Evolutionary conservation across 1,284 basidiomycete genomes (phyloP), one percentile per base, ranked within the genome.

Genomic region (Coniferiporia weirii): DNA sequence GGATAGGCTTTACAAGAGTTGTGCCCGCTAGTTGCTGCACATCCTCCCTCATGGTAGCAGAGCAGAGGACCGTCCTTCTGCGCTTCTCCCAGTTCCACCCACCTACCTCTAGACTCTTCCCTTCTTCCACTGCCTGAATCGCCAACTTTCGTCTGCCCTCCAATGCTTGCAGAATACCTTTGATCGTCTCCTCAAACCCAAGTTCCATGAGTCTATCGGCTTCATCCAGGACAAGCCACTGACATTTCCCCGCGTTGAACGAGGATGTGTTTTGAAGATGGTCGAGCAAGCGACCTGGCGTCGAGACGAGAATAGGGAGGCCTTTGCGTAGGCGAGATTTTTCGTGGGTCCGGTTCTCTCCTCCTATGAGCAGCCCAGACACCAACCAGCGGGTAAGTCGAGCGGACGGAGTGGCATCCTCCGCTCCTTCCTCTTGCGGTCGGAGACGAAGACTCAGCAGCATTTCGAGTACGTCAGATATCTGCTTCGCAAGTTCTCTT

Each of bases 211-310:
- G 71, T 10, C 95, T 78, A 74, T 99, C 97, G 2, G 97, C 96
- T 75, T 99, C 97, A 69, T 99, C 97, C 34, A 99, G 82, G 0
- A 99, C 87, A 15, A 99, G 79, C 93, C 96, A 99, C 56, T 93
- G 84, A 68, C 92, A 93, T 74, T 97, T 97, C 57, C 90, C 91
- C 54, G 94, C 86, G 66, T 95, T 90, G 72, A 98, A 92, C 2
- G 91, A 89, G 0, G 87, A 82, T 0, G 97, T 99, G 67, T 89
- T 88, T 66, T 89, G 85, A 32, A 91, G 75, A 65, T 91, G 88
- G 67, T 91, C 88, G 22, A 91, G 76, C 36, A 91, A 72, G 51
- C 88, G 76, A 43, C 87, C 87, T 44, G 87, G 77, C 0, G 87
- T 89, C 1, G 85, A 81, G 17, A 90, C 86, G 15, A 91, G 74